Conservation (phyloP, 2,329 filamentous ascomycete genomes). For the Ascochyta clinopodiicola region DNA sequence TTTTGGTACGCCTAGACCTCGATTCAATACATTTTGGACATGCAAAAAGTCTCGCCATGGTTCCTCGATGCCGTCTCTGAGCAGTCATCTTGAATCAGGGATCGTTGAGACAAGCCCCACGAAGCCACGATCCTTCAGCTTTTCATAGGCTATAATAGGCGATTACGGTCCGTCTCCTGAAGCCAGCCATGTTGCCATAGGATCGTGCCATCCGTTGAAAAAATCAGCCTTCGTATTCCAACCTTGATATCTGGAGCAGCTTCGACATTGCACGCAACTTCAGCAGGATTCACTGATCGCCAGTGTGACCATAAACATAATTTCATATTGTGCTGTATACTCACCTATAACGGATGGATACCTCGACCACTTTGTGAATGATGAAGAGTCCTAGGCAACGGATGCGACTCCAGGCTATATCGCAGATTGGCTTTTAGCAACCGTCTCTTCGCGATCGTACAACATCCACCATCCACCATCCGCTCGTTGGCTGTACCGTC, state of each 20-base stretch:
- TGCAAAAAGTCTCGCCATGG: background rate
- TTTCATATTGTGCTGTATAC: background rate
- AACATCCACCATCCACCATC: background rate
- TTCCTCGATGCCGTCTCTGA: background rate
- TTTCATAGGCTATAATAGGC: background rate
- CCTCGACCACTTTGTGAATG: too few relatives aligned
- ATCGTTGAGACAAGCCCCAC: conserved; percentile 1
- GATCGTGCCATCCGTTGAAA: background rate
- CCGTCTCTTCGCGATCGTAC: background rate
- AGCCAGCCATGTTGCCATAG: background rate
- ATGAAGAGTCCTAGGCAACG: too few relatives aligned
- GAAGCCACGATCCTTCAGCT: background rate
- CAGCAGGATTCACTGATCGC: background rate
- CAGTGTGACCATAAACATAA: background rate
- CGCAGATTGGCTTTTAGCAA: background rate
- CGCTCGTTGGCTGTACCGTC: background rate
- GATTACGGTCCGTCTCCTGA: background rate
- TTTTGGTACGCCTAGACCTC: background rate
- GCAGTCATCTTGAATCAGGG: background rate
- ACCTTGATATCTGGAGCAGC: background rate
- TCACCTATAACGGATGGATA: too few relatives aligned
- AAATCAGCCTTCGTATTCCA: background rate
- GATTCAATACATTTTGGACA: background rate
- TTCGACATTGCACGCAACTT: background rate
- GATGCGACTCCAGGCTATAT: too few relatives aligned